Base-by-base conservation (phyloP, 139 green algal genomes). In the Parachlorella kessleri region DNA sequence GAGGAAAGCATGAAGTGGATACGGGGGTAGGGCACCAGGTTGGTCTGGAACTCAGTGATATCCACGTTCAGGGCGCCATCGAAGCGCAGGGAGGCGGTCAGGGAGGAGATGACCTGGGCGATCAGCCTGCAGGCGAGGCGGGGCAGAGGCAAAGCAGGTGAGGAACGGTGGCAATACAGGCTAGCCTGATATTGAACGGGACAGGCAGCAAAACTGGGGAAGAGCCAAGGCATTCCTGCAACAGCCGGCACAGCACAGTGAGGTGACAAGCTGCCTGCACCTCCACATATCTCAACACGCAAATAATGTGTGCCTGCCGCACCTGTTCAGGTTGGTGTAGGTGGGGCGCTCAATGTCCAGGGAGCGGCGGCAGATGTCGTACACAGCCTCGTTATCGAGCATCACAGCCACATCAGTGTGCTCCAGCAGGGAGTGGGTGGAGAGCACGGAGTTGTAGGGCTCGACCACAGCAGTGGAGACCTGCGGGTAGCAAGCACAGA, bases 1-100 rank as follows among this genome's bases (percentile, higher is more conserved):
- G 93, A 98, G 54, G 91, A 97, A 63, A 99, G 93, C 96, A 99
- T 97, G 89, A 99, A 99, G 94, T 99, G 96, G 88, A 99, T 99
- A 78, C 96, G 94, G 40, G 96, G 96, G 90, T 98, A 99, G 69
- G 96, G 96, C 87, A 99, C 96, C 89, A 99, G 88, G 92, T 99
- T 99, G 90, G 95, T 98, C 94, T 99, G 91, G 94, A 99, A 99
- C 92, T 98, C 96, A 63, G 95, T 98, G 67, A 98, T 87, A 83
- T 98, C 96, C 79, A 98, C 95, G 88, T 98, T 99, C 68, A 99
- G 89, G 59, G 96, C 93, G 79, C 95, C 95, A 76, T 98, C 94
- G 69, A 98, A 98, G 79, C 95, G 90, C 84, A 98, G 92, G 26
- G 94, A 98, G 38, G 95, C 93, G 8, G 95, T 98, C 83, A 98